Evolutionary conservation across 805 yeast species (phyloP).

Genomic region (Sugiyamaella qingdaonensis): DNA sequence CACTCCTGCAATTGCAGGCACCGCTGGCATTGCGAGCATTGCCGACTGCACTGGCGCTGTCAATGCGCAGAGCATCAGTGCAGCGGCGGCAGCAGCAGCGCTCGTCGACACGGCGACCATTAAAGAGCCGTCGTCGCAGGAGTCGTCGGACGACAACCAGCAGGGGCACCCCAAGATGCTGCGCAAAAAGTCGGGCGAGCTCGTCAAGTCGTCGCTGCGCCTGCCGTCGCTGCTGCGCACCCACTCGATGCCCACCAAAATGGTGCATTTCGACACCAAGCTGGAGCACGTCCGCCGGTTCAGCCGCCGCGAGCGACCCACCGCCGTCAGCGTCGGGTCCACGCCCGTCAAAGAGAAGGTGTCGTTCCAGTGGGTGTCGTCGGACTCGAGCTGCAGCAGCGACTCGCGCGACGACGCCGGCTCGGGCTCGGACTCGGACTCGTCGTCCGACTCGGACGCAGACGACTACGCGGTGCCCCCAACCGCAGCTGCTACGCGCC

Average conservation of each 20-base stretch:
- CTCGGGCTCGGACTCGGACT: conserved; percentile 18
- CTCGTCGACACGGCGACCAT: not conserved
- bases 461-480: conserved; percentile 13
- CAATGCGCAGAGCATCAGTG: no score
- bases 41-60: no score
- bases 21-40: no score
- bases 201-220: conserved; percentile 70
- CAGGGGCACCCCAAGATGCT: conserved; percentile 26
- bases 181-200: conserved; percentile 85
- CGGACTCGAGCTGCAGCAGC: not conserved
- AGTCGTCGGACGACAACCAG: not conserved
- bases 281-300: conserved; percentile 64
- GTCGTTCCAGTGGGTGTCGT: conserved; percentile 11
- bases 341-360: conserved; percentile 48
- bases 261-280: conserved; percentile 74
- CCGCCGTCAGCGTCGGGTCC: conserved; percentile 63
- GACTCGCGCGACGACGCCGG: conserved; percentile 25
- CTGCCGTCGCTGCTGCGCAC: conserved; percentile 33
- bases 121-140: conserved; percentile 3
- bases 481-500: conserved; percentile 1
- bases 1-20: no score
- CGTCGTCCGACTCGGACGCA: conserved; percentile 9
- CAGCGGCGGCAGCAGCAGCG: no score
- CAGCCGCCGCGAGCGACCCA: conserved; percentile 67
- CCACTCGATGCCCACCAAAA: conserved; percentile 47